Evolutionary conservation across 164 flowering plant species (phyloP).

Genomic region (Liquidambar formosana): DNA sequence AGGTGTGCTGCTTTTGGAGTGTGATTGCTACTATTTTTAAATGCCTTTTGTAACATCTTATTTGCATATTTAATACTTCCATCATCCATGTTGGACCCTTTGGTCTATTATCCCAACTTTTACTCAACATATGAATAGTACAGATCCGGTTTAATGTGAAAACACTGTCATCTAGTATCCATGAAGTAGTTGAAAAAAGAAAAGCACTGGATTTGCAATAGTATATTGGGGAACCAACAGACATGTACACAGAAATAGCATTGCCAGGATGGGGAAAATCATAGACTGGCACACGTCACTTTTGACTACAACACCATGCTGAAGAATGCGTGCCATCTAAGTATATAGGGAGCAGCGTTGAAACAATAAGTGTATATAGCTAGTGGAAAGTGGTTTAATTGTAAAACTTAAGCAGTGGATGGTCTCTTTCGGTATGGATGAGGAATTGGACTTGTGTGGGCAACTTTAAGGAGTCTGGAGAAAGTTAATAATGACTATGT

Average conservation of each 20-base stretch:
- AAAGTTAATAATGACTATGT: background rate
- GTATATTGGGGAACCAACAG: background rate
- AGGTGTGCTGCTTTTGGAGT: slow-evolving; percentile 37
- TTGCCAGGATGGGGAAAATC: background rate
- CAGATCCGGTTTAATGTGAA: background rate
- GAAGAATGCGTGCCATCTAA: no score
- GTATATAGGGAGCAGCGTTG: background rate
- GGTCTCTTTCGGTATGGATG: background rate
- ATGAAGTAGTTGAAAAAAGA: background rate
- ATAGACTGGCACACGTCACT: background rate
- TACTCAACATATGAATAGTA: background rate
- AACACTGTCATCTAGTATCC: background rate
- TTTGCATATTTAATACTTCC: background rate
- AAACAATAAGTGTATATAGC: background rate
- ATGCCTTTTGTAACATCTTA: background rate
- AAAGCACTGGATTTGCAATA: background rate
- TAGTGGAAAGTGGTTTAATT: background rate
- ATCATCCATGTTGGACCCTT: background rate
- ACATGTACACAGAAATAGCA: background rate
- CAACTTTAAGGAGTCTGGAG: background rate
- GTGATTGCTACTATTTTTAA: background rate
- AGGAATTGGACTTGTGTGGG: background rate
- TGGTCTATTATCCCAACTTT: background rate
- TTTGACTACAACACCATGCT: background rate
- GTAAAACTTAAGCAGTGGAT: background rate